phyloP scores from a whole-genome alignment of 73 alveolate species.

The Tetrahymena borealis region DNA sequence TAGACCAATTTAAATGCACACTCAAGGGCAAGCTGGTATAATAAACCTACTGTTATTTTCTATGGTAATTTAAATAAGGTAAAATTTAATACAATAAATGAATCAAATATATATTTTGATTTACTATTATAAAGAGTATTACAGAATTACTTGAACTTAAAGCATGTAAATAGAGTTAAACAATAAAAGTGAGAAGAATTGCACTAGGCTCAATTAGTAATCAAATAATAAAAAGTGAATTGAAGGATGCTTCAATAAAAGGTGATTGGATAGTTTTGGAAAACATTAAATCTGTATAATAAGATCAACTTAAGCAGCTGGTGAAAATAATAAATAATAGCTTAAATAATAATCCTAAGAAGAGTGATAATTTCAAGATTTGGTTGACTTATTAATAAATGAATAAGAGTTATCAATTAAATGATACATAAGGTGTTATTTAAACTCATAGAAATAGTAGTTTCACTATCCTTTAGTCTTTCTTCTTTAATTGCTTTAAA shows the following conservation, averaged over 20 bases:
- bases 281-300: neutral
- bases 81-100: neutral
- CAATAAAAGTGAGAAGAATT: neutral
- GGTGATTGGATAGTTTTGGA: neutral
- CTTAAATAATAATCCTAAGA: neutral
- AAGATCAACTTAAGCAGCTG: neutral
- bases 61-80: neutral
- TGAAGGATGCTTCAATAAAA: neutral
- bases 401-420: neutral
- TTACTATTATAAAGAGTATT: neutral
- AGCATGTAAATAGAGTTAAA: neutral
- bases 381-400: neutral
- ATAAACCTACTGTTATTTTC: neutral
- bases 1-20: neutral
- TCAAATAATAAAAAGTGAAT: neutral
- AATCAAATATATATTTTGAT: too few relatives aligned
- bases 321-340: neutral
- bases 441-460: neutral
- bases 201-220: neutral
- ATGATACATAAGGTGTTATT: neutral
- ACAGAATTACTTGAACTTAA: neutral
- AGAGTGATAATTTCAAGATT: neutral
- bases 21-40: neutral
- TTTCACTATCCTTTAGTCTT: neutral
- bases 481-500: neutral